Base-by-base conservation (phyloP, 2,329 filamentous ascomycete species). In the Fusarium longipes region DNA sequence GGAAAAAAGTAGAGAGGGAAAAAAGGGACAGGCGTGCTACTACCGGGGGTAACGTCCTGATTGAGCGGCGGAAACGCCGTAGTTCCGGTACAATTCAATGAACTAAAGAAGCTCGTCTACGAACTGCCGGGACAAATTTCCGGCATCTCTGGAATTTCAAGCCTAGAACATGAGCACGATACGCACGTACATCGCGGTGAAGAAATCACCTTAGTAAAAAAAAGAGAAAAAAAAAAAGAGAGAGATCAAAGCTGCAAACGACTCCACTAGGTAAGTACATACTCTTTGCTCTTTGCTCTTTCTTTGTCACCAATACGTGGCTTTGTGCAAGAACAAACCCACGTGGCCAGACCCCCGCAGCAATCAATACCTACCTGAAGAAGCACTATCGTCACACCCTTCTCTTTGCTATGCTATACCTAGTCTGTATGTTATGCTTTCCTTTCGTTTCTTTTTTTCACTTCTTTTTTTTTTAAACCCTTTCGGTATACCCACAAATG, bases 331-430 rank as follows among this genome's bases (percentile, higher is more conserved):
- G 36, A 66, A 58, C 73, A 73, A 35, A 65, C 58, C 73, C 73
- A 75, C 73, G 73, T 75, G 73, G 73, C 71, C 57, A 9, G 61
- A 55, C 60, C 65, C 71, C 68, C 63, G 70, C 51, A 52, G 45
- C 44, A 61, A 54, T n/a, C 22, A 39, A 39, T 12, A 55, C 57
- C 63, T 12, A 55, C 57, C 63, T 11, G 18, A 38, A 30, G 35
- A 20, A 17, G 6, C 25, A n/a, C 49, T 45, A 52, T 20, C 12
- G 35, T 50, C 71, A 73, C 71, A 55, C 71, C 71, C 45, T n/a
- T 50, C 30, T 42, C 29, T 36, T 35, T 22, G 20, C 27, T 25
- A 40, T 30, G 22, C 18, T 33, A 22, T 38, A n/a, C 25, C n/a
- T n/a, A n/a, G n/a, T n/a, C n/a, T n/a, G n/a, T 32, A 33, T 42